phyloP scores from a whole-genome alignment of 2,329 filamentous ascomycete genomes.

The Scedosporium dehoogii region DNA sequence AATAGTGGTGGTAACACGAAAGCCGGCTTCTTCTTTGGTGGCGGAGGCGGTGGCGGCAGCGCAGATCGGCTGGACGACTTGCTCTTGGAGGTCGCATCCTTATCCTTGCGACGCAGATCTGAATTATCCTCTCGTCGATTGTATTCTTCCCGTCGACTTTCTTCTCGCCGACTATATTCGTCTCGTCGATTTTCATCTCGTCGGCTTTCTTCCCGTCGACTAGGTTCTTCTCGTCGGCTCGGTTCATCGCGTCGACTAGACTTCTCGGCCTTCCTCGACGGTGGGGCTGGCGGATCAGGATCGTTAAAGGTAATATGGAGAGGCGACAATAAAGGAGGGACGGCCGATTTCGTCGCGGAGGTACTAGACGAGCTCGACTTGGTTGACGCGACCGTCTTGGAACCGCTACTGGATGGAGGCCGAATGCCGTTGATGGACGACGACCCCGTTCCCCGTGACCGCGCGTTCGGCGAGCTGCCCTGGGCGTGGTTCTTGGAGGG shows the following conservation, averaged over 20 bases:
- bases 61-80: conserved; percentile 18
- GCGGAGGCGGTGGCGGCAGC: conserved; percentile 19
- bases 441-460: conserved; percentile 21
- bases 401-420: conserved; percentile 18
- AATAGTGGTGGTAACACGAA: conserved; percentile 37
- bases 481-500: conserved; percentile 15
- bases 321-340: conserved; percentile 45
- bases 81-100: conserved; percentile 17
- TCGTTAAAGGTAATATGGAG: conserved; percentile 35
- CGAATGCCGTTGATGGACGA: conserved; percentile 33
- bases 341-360: conserved; percentile 26
- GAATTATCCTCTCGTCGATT: conserved; percentile 5
- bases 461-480: conserved; percentile 24
- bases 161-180: conserved; percentile 21
- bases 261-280: conserved; percentile 17
- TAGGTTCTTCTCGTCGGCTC: conserved; percentile 11
- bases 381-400: conserved; percentile 28
- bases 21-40: conserved; percentile 28
- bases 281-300: conserved; percentile 18
- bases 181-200: conserved; percentile 13
- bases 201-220: conserved; percentile 22
- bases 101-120: conserved; percentile 13
- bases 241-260: conserved; percentile 7
- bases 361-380: conserved; percentile 5
- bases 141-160: conserved; percentile 16